phyloP scores from a whole-genome alignment of 805 yeast species.

The Pichia exigua region DNA sequence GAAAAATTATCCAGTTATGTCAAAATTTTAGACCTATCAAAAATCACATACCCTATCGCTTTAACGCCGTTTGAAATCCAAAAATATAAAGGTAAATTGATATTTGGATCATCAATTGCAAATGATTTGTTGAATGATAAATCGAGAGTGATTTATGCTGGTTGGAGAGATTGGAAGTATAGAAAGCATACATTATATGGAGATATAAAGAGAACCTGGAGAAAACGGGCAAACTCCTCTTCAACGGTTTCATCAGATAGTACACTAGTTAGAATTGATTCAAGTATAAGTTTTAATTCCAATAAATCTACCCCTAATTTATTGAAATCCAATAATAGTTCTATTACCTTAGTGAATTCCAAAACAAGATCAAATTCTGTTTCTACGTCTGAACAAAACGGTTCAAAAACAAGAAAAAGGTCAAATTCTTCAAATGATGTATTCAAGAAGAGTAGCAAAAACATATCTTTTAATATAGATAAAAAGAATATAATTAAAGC shows the following conservation, averaged over 20 bases:
- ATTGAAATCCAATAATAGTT: neutral
- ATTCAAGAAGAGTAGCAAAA: neutral
- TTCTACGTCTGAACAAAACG: neutral
- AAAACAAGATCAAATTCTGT: conserved; percentile 3
- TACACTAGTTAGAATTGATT: neutral
- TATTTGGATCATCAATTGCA: conserved; percentile 12
- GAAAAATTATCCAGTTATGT: conserved; percentile 51
- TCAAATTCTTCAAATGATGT: conserved; percentile 1
- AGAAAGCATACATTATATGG: conserved; percentile 62
- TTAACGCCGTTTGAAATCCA: conserved; percentile 16
- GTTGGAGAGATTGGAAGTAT: conserved; percentile 91
- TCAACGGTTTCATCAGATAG: conserved; percentile 2
- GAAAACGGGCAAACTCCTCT: conserved; percentile 4
- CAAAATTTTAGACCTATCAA: conserved; percentile 50
- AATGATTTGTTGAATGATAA: conserved; percentile 8
- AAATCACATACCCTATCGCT: conserved; percentile 33
- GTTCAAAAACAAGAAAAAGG: neutral
- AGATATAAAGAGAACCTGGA: neutral
- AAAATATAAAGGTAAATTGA: conserved; percentile 14
- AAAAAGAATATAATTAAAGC: neutral
- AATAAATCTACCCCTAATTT: conserved; percentile 1
- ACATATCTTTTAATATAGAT: neutral
- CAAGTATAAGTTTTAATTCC: neutral
- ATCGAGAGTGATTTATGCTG: conserved; percentile 43
- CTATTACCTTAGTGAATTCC: neutral